Evolutionary conservation across 2,329 filamentous ascomycete species (phyloP), one percentile per base, ranked within the genome.

Genomic region (Ophiocordyceps sinensis): DNA sequence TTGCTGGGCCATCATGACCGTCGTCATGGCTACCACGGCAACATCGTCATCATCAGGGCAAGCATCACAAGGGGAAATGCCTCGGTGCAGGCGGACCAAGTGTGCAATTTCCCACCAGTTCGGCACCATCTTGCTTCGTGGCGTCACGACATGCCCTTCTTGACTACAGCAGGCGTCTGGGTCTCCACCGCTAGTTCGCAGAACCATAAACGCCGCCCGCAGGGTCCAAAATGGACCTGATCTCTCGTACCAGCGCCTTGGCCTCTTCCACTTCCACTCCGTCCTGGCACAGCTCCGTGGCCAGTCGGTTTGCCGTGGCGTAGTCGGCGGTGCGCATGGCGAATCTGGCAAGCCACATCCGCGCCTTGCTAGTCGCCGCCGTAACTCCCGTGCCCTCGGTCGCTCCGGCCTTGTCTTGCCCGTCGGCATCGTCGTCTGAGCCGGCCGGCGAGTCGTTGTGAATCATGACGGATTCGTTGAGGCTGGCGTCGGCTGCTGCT

Each of bases 251-350:
- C 50, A 96, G 66, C 4, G 87, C 86, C 64, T 96, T 96, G 26
- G 91, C 91, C 61, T 98, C 91, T 58, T 98, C 91, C 2, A 96
- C 86, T 61, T 96, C 91, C 23, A 93, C 80, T 0, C 91, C 91
- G 60, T 98, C 91, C 61, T 95, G 86, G 57, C 88, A 95, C 37
- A 98, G 67, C 62, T 98, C 91, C 45, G 81, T 86, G 1, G 87
- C 88, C 35, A 96, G 65, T 46, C 85, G 77, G 62, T 83, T 82
- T 4, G 86, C 85, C 17, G 82, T 74, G 28, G 71, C 68, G 51
- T 85, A 85, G 58, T 94, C 86, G 32, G 79, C 78, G 11, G 73
- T 75, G 31, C 75, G 72, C 64, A 94, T 82, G 12, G 86, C 82
- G 64, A 80, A 82, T 42, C 79, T 77, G 14, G 91, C 91, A 43